These are phyloP conservation scores for Chrysoporthe austroafricana DNA, from an alignment of 2,329 filamentous ascomycete species.

Conservation along the genomic window DNA sequence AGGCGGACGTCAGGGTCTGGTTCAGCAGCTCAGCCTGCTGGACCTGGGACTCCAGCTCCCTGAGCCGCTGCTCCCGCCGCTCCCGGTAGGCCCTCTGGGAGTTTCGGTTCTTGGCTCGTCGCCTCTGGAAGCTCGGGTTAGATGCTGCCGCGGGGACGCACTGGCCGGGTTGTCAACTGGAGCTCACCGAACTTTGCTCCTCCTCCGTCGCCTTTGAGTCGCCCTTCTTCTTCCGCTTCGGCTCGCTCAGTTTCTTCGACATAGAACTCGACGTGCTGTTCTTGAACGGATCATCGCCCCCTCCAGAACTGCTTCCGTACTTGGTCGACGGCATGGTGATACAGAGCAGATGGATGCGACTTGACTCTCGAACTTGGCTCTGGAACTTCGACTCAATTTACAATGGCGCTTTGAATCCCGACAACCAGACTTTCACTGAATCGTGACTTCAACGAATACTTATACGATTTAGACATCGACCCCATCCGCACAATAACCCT, in stretches of 20 bases:
- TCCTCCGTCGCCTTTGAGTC: constrained; percentile 25
- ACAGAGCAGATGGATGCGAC: background rate
- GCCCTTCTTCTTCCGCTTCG: constrained; percentile 25
- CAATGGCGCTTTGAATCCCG: too few relatives aligned
- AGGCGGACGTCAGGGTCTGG: constrained; percentile 28
- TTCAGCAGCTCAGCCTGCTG: constrained; percentile 27
- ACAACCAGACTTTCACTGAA: too few relatives aligned
- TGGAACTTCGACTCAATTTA: background rate
- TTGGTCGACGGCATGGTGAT: constrained; percentile 22
- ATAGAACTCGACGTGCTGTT: constrained; percentile 24
- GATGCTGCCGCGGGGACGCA: background rate
- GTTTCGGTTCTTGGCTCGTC: constrained; percentile 23
- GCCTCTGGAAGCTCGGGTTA: constrained; percentile 6
- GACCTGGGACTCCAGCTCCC: constrained; percentile 25
- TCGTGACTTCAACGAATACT: too few relatives aligned
- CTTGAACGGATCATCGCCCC: constrained; percentile 26
- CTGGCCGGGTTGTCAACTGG: background rate
- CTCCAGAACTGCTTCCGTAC: constrained; percentile 23
- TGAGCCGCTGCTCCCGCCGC: constrained; percentile 24
- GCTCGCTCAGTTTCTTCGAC: constrained; percentile 27
- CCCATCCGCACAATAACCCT: background rate
- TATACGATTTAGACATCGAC: too few relatives aligned
- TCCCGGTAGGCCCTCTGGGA: constrained; percentile 27
- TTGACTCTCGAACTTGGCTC: background rate
- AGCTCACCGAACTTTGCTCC: constrained; percentile 22